Conservation (phyloP, 306 rosid genomes). For the Corylus avellana region DNA sequence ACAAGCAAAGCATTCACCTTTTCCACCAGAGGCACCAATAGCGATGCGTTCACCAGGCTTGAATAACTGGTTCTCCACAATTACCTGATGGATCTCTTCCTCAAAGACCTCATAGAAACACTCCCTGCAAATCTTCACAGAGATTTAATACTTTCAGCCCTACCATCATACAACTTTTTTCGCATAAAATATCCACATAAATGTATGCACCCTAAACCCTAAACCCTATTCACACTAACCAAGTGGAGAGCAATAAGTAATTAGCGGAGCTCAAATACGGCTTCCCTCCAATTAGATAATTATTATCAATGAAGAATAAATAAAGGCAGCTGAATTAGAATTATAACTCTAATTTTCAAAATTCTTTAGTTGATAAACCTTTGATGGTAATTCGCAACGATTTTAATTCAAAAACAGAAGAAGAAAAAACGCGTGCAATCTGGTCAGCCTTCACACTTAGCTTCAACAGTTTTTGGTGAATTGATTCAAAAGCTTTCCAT, state of each 20-base stretch:
- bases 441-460: not conserved
- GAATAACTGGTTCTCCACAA: slow-evolving; percentile 58
- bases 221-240: not conserved
- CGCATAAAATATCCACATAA: not conserved
- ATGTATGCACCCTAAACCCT: not conserved
- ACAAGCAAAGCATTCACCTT: slow-evolving; percentile 40
- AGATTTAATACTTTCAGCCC: slow-evolving; percentile 1
- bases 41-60: slow-evolving; percentile 74
- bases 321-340: not conserved
- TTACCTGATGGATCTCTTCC: slow-evolving; percentile 78
- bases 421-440: not conserved
- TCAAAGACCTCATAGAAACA: slow-evolving; percentile 86
- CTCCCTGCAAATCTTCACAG: slow-evolving; percentile 61
- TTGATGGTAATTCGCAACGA: not conserved
- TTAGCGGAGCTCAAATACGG: not conserved
- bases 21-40: slow-evolving; percentile 94
- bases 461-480: not conserved
- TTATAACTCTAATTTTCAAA: not conserved
- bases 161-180: not conserved
- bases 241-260: not conserved
- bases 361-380: not conserved
- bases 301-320: no score
- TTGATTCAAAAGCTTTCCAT: not conserved
- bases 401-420: not conserved
- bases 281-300: not conserved